Conservation (phyloP, 306 rosid species). For the Bauhinia variegata region DNA sequence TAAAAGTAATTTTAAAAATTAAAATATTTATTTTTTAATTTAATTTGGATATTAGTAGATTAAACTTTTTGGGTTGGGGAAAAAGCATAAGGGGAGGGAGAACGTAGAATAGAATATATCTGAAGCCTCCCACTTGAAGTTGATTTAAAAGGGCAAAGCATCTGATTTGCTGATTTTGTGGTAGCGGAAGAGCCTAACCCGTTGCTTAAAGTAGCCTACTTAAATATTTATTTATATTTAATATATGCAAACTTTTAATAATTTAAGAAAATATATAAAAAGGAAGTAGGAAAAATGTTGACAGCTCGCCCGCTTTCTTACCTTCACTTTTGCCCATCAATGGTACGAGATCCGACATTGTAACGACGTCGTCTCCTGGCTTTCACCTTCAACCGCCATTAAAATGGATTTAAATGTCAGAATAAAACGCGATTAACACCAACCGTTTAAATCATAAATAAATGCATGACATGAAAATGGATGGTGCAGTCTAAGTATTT, state of each 20-base stretch:
- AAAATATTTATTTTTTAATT: no score
- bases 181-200: slow-evolving; percentile 6
- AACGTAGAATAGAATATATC: background rate
- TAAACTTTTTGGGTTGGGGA: background rate
- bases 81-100: background rate
- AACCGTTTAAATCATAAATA: no score
- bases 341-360: slow-evolving; percentile 4
- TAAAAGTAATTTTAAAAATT: no score
- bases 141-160: slow-evolving; percentile 15
- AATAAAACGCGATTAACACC: no score
- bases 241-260: background rate
- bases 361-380: no score
- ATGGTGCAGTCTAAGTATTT: no score
- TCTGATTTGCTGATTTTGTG: slow-evolving; percentile 21
- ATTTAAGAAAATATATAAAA: no score
- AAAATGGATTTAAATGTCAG: no score
- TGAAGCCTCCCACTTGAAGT: slow-evolving; percentile 29
- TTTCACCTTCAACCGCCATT: no score
- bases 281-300: background rate
- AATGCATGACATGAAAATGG: no score
- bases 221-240: background rate
- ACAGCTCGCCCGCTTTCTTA: background rate
- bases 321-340: background rate
- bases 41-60: no score
- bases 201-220: background rate